Base-by-base conservation (phyloP, 1,284 basidiomycete genomes). In the Leccinum angustisporum region DNA sequence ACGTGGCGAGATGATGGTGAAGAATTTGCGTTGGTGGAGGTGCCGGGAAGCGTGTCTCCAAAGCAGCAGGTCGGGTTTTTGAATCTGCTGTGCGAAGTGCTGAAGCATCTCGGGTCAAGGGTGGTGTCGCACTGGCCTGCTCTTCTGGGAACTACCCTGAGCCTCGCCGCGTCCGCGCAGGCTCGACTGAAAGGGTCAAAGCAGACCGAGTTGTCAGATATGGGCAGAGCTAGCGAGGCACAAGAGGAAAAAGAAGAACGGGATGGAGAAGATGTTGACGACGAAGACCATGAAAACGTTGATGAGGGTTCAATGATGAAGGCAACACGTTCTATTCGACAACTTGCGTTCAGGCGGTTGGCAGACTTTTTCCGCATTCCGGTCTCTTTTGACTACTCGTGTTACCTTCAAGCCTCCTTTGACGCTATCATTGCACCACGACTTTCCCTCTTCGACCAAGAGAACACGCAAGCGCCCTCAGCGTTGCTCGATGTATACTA, bases 391-490 rank as follows among this genome's bases (percentile, higher is more conserved):
- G 85, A 95, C 73, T 97, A 92, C 76, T 68, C 78, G 0, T 82
- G 86, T 0, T 97, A 88, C 76, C 80, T 98, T 66, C 75, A 79
- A 1, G 77, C 81, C 10, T 83, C 90, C 11, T 97, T 95, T 76
- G 66, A 80, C 2, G 77, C 83, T 0, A 85, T 95, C 75, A 91
- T 99, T 69, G 88, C 90, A 0, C 95, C 96, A 0, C 90, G 96
- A 18, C 79, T 99, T 30, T 78, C 85, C 0, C 77, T 80, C 5
- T 81, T 99, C 25, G 87, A 92, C 61, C 80, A 80, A 54, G 97
- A 99, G 76, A 98, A 96, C 70, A 94, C 92, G 0, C 97, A 99
- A 76, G 85, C 93, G 0, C 95, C 96, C 0, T 97, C 95, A 0
- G 90, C 94, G 0, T 80, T 98, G 31, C 80, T 99, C 48, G 94